Evolutionary conservation across 345 rosid species (phyloP), one percentile per base, ranked within the genome.

Genomic region (Reutealis trisperma): DNA sequence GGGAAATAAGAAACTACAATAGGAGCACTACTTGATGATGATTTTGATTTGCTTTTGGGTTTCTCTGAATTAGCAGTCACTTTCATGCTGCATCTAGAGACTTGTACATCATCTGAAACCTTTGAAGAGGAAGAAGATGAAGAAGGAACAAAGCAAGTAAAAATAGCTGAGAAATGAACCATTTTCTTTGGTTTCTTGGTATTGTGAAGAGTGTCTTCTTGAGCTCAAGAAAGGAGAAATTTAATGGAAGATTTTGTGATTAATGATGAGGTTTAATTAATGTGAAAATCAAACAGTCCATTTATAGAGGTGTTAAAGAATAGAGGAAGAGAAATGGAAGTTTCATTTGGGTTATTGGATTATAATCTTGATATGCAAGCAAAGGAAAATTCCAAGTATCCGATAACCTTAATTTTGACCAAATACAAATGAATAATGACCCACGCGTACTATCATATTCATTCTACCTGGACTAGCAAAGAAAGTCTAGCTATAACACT

Each of bases 111-210:
- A 42, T 63, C 30, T 2, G 73, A 30, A 19, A 80, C 79, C 22
- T 24, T 37, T 7, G 76, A 18, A 2, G 32, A 54, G 0, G 57
- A 52, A 15, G 72, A 27, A 1, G 25, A 70, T 7, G 65, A 65
- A 0, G 74, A 73, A 21, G 72, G 65, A 6, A 24, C n/a, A 60
- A 81, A 81, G n/a, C 84, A 81, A 22, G 44, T 25, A 27, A 22
- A 67, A 1, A 81, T 41, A 2, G 47, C 42, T 22, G 74, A 72
- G 34, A 67, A 77, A 2, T 55, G 10, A 41, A 14, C 73, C 84
- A 81, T 81, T 34, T 24, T 54, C 8, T 18, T 18, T 19, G n/a
- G 6, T 16, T 54, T 54, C 21, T 16, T 15, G 7, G 1, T 3
- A 1, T 18, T 54, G 59, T 15, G 59, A 19, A 54, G 59, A 37